Base-by-base conservation (phyloP, 2,329 filamentous ascomycete genomes). In the Leptographium galeiforme region DNA sequence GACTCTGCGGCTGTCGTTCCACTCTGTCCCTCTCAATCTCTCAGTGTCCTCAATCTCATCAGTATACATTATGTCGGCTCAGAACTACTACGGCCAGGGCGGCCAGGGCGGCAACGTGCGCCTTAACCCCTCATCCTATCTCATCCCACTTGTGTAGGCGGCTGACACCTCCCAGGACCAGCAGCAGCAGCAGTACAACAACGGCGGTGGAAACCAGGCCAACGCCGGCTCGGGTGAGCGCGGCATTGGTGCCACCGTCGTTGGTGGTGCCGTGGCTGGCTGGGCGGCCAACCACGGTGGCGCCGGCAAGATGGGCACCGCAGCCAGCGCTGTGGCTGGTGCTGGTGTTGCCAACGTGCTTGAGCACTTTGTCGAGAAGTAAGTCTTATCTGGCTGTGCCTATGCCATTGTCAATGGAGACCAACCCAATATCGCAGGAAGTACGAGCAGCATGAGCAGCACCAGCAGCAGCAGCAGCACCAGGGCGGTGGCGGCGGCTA, bases 271-370 rank as follows among this genome's bases (percentile, higher is more conserved):
- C 18, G 75, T 69, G 1, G 77, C 74, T n/a, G 77, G 72, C 8
- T 78, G 72, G 60, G 68, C 76, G 0, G 76, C 75, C 0, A 72
- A 78, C 63, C 72, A 76, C 58, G 65, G 76, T 19, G 78, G 77
- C 13, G 74, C 73, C 33, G 76, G 77, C 18, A 57, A 72, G 39
- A 61, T 80, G 32, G 73, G 74, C 25, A 76, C 73, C 2, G 61
- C 78, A 2, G 75, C 71, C 8, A 76, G 74, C 12, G 69, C 72
- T 0, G 68, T 75, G 1, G 73, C 70, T 16, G 78, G 77, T 38
- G 76, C 77, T 0, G 68, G 80, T n/a, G 74, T 72, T 5, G 78
- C 77, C 1, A 79, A 79, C 55, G 59, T 73, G 40, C 56, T 78
- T 8, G 73, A 75, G 64, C 63, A 73, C 62, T 53, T 58, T 46